Conservation (phyloP, 441 rosid genomes). For the Dalechampia spathulata region DNA sequence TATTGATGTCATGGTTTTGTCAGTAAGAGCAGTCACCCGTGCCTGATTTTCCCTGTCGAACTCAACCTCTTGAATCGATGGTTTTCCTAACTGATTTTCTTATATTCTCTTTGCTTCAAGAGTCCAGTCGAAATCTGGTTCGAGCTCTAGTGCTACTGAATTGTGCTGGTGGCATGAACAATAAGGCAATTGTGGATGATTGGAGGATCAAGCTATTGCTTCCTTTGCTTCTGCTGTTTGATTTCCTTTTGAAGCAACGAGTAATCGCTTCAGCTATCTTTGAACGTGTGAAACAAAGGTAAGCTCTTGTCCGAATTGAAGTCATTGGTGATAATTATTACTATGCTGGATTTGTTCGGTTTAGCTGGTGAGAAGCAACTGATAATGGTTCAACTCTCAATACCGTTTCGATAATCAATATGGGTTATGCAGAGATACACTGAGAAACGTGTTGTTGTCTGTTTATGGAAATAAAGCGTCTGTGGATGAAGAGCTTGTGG, state of each 20-base stretch:
- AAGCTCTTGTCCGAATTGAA: no score
- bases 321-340: no score
- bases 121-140: constrained; percentile 39
- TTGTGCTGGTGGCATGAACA: constrained; percentile 96
- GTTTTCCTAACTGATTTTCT: background rate
- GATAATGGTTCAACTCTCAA: no score
- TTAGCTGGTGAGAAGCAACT: no score
- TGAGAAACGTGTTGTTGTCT: constrained; percentile 55
- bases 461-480: constrained; percentile 66
- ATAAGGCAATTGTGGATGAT: constrained; percentile 85
- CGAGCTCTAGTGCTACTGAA: constrained; percentile 71
- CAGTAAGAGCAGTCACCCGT: no score
- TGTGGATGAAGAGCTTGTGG: constrained; percentile 74
- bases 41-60: no score
- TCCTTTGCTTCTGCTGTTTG: constrained; percentile 67
- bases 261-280: constrained; percentile 61
- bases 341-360: no score
- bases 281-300: constrained; percentile 68
- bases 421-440: constrained; percentile 47
- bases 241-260: constrained; percentile 62
- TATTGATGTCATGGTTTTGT: no score
- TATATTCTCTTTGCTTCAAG: constrained; percentile 19
- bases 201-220: constrained; percentile 83
- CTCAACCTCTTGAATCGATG: no score
- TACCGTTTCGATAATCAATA: background rate